Evolutionary conservation across 352 stramenopile genomes (phyloP).

Genomic region (Globisporangium camurandrum): DNA sequence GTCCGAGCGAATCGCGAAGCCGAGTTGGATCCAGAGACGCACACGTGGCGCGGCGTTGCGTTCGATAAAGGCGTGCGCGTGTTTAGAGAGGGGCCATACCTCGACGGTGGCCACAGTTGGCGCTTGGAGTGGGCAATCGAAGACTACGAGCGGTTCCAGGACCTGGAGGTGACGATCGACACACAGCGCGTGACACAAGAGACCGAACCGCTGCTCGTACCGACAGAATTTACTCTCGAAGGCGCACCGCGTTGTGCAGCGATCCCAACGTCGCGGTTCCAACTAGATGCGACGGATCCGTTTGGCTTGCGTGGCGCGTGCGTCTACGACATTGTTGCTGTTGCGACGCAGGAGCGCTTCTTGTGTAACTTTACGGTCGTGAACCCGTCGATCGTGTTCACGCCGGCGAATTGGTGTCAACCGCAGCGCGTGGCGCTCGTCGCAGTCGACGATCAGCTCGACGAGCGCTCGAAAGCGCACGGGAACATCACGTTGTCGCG

Average conservation of each 20-base stretch:
- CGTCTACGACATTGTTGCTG: conserved; percentile 57
- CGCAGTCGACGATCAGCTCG: conserved; percentile 51
- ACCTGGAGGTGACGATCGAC: conserved; percentile 57
- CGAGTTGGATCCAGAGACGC: conserved; percentile 49
- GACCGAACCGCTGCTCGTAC: conserved; percentile 43
- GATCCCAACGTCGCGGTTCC: conserved; percentile 44
- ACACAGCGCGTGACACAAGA: conserved; percentile 53
- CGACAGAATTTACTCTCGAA: conserved; percentile 35
- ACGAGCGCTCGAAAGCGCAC: conserved; percentile 34
- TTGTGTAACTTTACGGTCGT: conserved; percentile 70
- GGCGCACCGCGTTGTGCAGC: conserved; percentile 35
- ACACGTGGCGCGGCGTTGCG: conserved; percentile 35
- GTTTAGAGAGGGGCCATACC: conserved; percentile 48
- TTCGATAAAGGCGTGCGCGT: conserved; percentile 76
- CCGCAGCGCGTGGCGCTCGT: conserved; percentile 40
- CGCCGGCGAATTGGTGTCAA: conserved; percentile 57
- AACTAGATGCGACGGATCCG: conserved; percentile 31
- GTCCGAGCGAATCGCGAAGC: conserved; percentile 60
- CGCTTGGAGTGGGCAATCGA: conserved; percentile 63
- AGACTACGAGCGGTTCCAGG: conserved; percentile 63
- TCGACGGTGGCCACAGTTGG: conserved; percentile 70
- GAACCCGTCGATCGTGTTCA: conserved; percentile 72
- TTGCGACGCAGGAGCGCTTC: conserved; percentile 57
- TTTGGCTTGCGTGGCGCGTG: conserved; percentile 48
- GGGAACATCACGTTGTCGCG: conserved; percentile 49